Evolutionary conservation across 2,329 filamentous ascomycete species (phyloP).

Genomic region (Piedraia hortae): DNA sequence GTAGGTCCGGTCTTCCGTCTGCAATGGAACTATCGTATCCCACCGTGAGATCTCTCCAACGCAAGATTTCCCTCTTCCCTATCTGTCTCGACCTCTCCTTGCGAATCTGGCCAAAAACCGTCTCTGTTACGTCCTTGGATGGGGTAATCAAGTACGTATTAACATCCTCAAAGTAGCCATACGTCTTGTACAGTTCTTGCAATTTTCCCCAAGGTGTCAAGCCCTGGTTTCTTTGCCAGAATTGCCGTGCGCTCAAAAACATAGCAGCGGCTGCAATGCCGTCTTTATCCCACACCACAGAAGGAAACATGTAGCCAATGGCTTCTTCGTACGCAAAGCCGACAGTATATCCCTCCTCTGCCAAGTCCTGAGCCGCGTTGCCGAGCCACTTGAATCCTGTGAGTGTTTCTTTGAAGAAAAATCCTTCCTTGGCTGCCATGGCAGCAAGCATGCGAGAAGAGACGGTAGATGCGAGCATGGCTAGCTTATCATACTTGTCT

Average conservation of each 20-base stretch:
- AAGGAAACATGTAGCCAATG: slow-evolving; percentile 37
- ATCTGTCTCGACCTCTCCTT: slow-evolving; percentile 11
- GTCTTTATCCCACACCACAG: slow-evolving; percentile 36
- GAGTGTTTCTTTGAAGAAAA: slow-evolving; percentile 31
- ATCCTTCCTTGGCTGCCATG: slow-evolving; percentile 26
- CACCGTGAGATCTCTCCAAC: slow-evolving; percentile 34
- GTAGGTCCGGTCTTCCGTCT: slow-evolving; percentile 24
- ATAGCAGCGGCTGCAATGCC: slow-evolving; percentile 31
- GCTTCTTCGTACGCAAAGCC: slow-evolving; percentile 37
- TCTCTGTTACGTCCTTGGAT: slow-evolving; percentile 22
- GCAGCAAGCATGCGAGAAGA: slow-evolving; percentile 33
- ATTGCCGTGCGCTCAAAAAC: slow-evolving; percentile 27
- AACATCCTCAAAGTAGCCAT: slow-evolving; percentile 33
- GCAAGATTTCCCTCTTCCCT: slow-evolving; percentile 23
- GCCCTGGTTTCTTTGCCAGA: slow-evolving; percentile 22
- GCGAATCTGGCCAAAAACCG: slow-evolving; percentile 27
- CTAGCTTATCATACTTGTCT: slow-evolving; percentile 16
- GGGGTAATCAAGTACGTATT: slow-evolving; percentile 37
- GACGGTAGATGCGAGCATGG: slow-evolving; percentile 34
- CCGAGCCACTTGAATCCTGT: slow-evolving; percentile 44
- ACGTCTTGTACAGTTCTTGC: slow-evolving; percentile 7
- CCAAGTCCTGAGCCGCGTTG: slow-evolving; percentile 28
- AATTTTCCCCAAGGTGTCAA: slow-evolving; percentile 25
- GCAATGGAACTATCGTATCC: slow-evolving; percentile 29
- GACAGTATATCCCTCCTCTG: slow-evolving; percentile 21